phyloP scores from a whole-genome alignment of 2,329 filamentous ascomycete genomes.

The Aspergillus fischeri region DNA sequence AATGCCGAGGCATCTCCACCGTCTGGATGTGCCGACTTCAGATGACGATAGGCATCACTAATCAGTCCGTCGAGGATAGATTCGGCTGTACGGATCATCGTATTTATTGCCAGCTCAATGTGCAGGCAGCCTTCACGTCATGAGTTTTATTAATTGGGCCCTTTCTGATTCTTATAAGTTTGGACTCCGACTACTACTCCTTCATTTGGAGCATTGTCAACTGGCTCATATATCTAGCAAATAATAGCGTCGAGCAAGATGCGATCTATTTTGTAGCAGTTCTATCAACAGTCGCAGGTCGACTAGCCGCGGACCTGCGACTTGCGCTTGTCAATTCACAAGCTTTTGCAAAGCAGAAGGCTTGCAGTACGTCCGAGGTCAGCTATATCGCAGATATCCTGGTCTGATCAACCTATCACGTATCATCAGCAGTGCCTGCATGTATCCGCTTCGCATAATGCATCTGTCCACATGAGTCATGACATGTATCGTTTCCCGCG shows the following conservation, averaged over 20 bases:
- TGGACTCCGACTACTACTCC: too few species aligned
- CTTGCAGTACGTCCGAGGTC: too few species aligned
- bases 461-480: not conserved
- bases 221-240: not conserved
- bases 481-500: not conserved
- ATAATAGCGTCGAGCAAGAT: not conserved
- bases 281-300: not conserved
- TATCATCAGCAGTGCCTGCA: not conserved
- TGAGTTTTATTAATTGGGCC: too few species aligned
- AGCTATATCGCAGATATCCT: not conserved
- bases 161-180: too few species aligned
- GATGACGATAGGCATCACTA: not conserved
- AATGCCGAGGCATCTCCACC: constrained; percentile 12
- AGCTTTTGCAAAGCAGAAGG: too few species aligned
- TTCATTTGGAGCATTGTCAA: too few species aligned
- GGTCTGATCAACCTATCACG: not conserved
- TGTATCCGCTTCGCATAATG: not conserved
- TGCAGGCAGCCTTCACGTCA: too few species aligned
- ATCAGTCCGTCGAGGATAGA: too few species aligned
- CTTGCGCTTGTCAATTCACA: too few species aligned
- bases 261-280: not conserved
- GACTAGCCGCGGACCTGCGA: not conserved
- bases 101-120: too few species aligned
- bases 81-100: not conserved
- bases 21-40: not conserved